These are phyloP conservation scores for Aspergillus egyptiacus DNA, from an alignment of 495 filamentous ascomycete species.

Conservation along the genomic window DNA sequence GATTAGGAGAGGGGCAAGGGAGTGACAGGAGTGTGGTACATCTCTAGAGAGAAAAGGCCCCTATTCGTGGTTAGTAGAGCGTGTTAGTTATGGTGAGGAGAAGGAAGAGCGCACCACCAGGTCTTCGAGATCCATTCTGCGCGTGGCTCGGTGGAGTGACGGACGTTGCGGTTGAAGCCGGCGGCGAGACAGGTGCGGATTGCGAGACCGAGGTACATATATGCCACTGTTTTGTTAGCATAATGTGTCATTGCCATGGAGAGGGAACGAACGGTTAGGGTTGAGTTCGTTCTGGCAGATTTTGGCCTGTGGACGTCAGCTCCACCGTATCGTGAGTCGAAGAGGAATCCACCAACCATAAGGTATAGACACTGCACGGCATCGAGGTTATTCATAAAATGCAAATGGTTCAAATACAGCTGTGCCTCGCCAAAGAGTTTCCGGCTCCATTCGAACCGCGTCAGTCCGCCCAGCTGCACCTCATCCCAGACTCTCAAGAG, in stretches of 20 bases:
- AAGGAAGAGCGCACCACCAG: conserved; percentile 34
- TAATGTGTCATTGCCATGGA: background rate
- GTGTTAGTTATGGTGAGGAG: background rate
- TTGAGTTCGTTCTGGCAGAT: conserved; percentile 41
- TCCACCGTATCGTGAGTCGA: background rate
- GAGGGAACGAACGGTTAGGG: conserved; percentile 29
- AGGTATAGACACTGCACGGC: conserved; percentile 39
- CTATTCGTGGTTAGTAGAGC: conserved; percentile 11
- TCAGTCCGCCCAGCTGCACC: conserved; percentile 28
- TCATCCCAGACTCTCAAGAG: conserved; percentile 39
- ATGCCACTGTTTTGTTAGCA: conserved; percentile 32
- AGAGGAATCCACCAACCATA: conserved; percentile 26
- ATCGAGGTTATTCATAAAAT: conserved; percentile 38
- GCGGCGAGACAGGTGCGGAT: conserved; percentile 39
- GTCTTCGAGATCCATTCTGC: conserved; percentile 39
- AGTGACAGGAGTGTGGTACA: conserved; percentile 23
- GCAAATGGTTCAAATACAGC: conserved; percentile 30
- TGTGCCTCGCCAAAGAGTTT: conserved; percentile 40
- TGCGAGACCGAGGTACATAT: conserved; percentile 40
- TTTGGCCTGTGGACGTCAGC: conserved; percentile 25
- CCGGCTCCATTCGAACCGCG: conserved; percentile 39
- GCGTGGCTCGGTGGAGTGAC: conserved; percentile 28
- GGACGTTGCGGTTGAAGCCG: conserved; percentile 37
- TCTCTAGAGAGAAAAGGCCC: conserved; percentile 39
- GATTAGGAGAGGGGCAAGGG: background rate